Evolutionary conservation across 805 yeast species (phyloP).

Genomic region (Myxozyma neglecta): DNA sequence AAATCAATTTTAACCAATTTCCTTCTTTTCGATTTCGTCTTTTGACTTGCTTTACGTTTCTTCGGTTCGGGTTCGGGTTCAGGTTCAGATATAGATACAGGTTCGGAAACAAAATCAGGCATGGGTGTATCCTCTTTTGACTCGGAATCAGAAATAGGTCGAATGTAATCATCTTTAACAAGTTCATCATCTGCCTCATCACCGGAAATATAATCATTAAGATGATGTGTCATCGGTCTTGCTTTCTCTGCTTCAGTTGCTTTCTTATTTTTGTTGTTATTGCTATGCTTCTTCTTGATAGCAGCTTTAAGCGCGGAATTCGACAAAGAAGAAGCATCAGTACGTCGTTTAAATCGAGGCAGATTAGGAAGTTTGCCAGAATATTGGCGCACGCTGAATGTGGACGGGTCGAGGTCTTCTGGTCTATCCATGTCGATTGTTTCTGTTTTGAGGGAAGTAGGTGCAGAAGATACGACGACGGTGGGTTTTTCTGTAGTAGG

Average conservation of each 20-base stretch:
- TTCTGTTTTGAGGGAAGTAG: neutral
- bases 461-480: neutral
- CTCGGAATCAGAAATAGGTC: neutral
- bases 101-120: conserved; percentile 1
- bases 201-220: conserved; percentile 35
- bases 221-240: conserved; percentile 38
- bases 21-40: neutral
- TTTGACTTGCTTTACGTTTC: conserved; percentile 10
- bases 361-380: conserved; percentile 32
- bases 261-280: conserved; percentile 16
- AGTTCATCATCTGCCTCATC: conserved; percentile 28
- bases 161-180: neutral
- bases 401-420: neutral
- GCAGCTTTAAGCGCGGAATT: conserved; percentile 4
- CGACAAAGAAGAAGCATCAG: neutral
- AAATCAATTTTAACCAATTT: conserved; percentile 21
- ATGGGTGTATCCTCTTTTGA: neutral
- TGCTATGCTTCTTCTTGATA: neutral
- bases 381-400: conserved; percentile 3
- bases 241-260: neutral
- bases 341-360: conserved; percentile 36
- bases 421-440: neutral
- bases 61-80: neutral
- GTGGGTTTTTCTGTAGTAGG: neutral
- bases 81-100: neutral